Conservation (phyloP, 2,329 filamentous ascomycete genomes). For the Calonectria pauciramosa region DNA sequence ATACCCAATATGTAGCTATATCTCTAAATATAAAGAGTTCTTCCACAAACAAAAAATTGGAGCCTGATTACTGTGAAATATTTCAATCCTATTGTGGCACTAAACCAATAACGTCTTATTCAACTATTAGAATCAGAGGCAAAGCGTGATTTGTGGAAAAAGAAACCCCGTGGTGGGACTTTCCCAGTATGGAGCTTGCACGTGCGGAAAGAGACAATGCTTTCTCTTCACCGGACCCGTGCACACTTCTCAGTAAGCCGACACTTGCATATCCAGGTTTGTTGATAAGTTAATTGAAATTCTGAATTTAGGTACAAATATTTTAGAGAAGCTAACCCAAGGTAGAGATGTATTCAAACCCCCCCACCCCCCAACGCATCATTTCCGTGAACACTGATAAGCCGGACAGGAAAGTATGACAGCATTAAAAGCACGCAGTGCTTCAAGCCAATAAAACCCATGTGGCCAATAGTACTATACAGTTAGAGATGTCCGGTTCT, state of each 20-base stretch:
- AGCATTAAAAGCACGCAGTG: not conserved
- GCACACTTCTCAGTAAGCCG: not conserved
- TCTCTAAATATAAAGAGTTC: not conserved
- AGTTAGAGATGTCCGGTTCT: not conserved
- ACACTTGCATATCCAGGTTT: not conserved
- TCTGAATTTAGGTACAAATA: not conserved
- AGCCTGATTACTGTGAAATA: not conserved
- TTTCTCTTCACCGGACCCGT: not conserved
- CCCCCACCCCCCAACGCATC: too few relatives aligned
- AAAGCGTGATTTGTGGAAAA: not conserved
- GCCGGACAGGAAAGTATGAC: too few relatives aligned
- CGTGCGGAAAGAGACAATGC: not conserved
- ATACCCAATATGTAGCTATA: slow-evolving; percentile 1
- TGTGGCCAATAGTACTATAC: not conserved
- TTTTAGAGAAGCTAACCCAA: not conserved
- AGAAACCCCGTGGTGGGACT: not conserved
- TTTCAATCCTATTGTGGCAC: not conserved
- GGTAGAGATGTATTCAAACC: too few relatives aligned
- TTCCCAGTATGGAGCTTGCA: not conserved
- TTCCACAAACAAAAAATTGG: not conserved
- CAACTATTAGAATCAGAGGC: not conserved
- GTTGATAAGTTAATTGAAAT: not conserved
- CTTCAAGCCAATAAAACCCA: not conserved
- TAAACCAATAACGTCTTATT: not conserved
- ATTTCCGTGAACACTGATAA: too few relatives aligned